Evolutionary conservation across 78 protist species (phyloP).

Genomic region (slime mould (Dictyostelium discoideum)): DNA sequence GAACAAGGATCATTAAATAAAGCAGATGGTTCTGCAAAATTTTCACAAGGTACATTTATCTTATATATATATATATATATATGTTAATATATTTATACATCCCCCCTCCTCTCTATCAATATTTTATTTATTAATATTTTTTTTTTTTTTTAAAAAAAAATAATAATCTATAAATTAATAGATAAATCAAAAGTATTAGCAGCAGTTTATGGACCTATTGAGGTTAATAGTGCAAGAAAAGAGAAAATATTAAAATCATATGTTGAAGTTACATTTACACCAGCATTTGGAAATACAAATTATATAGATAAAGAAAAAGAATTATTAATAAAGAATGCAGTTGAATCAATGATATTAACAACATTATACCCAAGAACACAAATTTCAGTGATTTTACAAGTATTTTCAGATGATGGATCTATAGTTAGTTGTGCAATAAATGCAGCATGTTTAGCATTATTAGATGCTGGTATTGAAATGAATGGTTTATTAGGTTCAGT

Average conservation of each 20-base stretch:
- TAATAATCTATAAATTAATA: not conserved
- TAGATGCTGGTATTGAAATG: conserved; percentile 82
- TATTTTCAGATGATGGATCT: conserved; percentile 74
- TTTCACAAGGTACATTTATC: conserved; percentile 54
- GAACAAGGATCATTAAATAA: conserved; percentile 69
- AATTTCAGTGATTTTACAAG: conserved; percentile 56
- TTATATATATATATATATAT: too few species aligned
- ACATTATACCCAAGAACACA: conserved; percentile 77
- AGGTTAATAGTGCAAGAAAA: conserved; percentile 52
- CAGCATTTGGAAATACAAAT: conserved; percentile 24
- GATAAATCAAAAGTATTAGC: conserved; percentile 70
- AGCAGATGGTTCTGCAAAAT: conserved; percentile 82
- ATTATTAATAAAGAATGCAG: conserved; percentile 50
- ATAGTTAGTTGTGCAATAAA: conserved; percentile 73
- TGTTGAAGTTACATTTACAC: conserved; percentile 62
- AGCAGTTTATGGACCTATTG: conserved; percentile 83
- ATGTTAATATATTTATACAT: too few species aligned
- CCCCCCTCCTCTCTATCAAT: not conserved
- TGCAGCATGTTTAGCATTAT: conserved; percentile 78
- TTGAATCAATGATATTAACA: conserved; percentile 73
- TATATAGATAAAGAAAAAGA: conserved; percentile 63
- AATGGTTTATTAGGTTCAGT: conserved; percentile 52
- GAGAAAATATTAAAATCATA: conserved; percentile 73
- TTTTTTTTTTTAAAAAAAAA: too few species aligned
- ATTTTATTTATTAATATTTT: not conserved